A percentile compares a stretch with the other conserved stretches of the same genome.
phyloP scores from a whole-genome alignment of 805 yeast species.

The Danielozyma ontarioensis region DNA sequence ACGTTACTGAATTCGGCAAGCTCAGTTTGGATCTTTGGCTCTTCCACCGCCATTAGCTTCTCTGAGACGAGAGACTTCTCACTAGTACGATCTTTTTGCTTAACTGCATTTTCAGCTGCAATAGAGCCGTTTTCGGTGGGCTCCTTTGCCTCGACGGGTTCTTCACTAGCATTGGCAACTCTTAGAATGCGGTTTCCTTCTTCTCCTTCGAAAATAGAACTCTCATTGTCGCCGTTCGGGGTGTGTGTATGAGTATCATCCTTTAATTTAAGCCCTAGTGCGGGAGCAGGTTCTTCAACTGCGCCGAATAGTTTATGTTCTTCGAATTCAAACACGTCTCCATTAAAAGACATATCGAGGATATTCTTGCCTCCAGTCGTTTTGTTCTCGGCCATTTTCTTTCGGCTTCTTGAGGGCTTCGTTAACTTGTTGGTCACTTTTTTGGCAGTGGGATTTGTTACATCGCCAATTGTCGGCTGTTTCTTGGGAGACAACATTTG shows the following conservation, averaged over 20 bases:
- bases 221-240: too few species aligned
- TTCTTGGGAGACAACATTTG: constrained; percentile 6
- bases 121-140: not conserved
- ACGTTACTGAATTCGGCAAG: not conserved
- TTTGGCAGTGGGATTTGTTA: too few species aligned
- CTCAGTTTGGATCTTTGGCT: not conserved
- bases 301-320: too few species aligned
- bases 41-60: not conserved
- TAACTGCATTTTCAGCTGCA: not conserved
- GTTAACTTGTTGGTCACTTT: too few species aligned
- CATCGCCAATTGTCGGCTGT: too few species aligned
- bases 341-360: constrained; percentile 9
- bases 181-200: not conserved
- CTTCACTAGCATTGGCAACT: not conserved
- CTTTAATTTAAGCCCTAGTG: too few species aligned
- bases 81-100: not conserved
- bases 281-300: too few species aligned
- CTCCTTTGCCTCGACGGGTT: not conserved
- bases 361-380: constrained; percentile 3
- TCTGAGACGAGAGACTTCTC: not conserved
- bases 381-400: too few species aligned
- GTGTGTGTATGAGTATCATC: too few species aligned
- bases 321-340: constrained; percentile 3
- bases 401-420: too few species aligned
- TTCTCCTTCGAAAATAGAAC: not conserved